phyloP scores from a whole-genome alignment of 768 basidiomycete species.

The Boletales sp. region DNA sequence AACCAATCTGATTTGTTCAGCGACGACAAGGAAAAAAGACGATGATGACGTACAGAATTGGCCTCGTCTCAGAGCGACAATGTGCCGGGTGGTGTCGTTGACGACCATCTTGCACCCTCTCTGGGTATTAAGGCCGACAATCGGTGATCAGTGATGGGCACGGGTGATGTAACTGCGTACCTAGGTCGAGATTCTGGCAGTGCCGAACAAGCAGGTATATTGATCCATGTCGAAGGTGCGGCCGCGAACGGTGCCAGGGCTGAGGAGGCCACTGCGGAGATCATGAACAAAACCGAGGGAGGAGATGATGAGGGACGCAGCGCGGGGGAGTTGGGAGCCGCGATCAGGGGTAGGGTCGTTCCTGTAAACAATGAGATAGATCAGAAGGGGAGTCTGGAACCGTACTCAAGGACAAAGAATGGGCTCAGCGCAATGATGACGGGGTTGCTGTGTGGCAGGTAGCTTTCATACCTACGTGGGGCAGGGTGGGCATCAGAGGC shows the following conservation, averaged over 20 bases:
- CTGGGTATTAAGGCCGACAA: slow-evolving; percentile 31
- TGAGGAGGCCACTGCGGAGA: slow-evolving; percentile 73
- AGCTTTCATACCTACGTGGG: slow-evolving; percentile 75
- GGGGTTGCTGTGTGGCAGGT: slow-evolving; percentile 84
- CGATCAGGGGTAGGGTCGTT: slow-evolving; percentile 89
- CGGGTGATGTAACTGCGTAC: slow-evolving; percentile 33
- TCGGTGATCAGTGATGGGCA: not conserved
- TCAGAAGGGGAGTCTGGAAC: slow-evolving; percentile 2
- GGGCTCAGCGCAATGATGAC: slow-evolving; percentile 95
- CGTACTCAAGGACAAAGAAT: slow-evolving; percentile 95
- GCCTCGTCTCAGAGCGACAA: slow-evolving; percentile 84
- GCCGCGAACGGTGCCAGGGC: slow-evolving; percentile 79
- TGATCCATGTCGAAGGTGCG: slow-evolving; percentile 91
- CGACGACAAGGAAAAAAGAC: not conserved
- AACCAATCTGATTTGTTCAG: slow-evolving; percentile 90
- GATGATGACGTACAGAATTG: slow-evolving; percentile 81
- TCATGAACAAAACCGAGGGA: slow-evolving; percentile 95
- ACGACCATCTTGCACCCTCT: slow-evolving; percentile 86
- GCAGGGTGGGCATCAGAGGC: no score
- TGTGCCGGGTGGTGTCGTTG: slow-evolving; percentile 68
- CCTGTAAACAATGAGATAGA: slow-evolving; percentile 37
- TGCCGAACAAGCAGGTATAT: slow-evolving; percentile 86
- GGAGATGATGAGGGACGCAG: slow-evolving; percentile 82
- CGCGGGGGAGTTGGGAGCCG: slow-evolving; percentile 82
- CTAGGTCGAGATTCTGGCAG: slow-evolving; percentile 86